These are phyloP conservation scores for Arthroderma uncinatum DNA, from an alignment of 2,329 filamentous ascomycete species.

Conservation along the genomic window DNA sequence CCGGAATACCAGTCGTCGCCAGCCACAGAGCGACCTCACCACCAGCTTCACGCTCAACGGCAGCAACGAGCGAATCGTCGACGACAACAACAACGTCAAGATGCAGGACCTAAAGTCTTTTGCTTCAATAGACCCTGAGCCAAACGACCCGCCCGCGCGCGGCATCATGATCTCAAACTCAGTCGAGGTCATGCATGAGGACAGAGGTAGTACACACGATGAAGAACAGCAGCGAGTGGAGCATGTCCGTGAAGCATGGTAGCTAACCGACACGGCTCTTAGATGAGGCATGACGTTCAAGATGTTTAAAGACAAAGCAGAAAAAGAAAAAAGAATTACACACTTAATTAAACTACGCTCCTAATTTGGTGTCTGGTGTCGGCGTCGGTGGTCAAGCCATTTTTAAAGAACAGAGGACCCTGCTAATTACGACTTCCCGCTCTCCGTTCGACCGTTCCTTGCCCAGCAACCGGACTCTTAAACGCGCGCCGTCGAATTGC, in stretches of 20 bases:
- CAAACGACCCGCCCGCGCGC: conserved; percentile 13
- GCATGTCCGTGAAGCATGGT: conserved; percentile 35
- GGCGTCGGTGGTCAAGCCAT: no score
- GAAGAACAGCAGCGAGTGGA: conserved; percentile 36
- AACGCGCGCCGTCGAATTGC: no score
- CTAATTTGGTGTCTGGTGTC: no score
- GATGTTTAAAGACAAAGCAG: background rate
- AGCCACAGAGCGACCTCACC: conserved; percentile 18
- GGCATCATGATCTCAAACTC: conserved; percentile 37
- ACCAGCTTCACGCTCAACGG: conserved; percentile 31
- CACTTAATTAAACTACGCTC: no score
- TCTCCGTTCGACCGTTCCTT: no score
- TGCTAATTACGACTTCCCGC: no score
- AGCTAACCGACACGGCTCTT: background rate
- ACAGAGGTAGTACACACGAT: conserved; percentile 13
- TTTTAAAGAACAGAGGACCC: no score
- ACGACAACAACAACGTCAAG: conserved; percentile 30
- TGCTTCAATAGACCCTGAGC: conserved; percentile 8
- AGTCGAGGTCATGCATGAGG: conserved; percentile 24
- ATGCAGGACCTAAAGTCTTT: conserved; percentile 27
- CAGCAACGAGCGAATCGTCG: conserved; percentile 38
- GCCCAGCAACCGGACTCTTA: no score
- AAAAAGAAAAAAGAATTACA: background rate
- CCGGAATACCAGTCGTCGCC: background rate
- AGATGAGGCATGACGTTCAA: background rate